phyloP scores from a whole-genome alignment of 371 early-diverging fungal genomes.

The Mucor velutinosus region DNA sequence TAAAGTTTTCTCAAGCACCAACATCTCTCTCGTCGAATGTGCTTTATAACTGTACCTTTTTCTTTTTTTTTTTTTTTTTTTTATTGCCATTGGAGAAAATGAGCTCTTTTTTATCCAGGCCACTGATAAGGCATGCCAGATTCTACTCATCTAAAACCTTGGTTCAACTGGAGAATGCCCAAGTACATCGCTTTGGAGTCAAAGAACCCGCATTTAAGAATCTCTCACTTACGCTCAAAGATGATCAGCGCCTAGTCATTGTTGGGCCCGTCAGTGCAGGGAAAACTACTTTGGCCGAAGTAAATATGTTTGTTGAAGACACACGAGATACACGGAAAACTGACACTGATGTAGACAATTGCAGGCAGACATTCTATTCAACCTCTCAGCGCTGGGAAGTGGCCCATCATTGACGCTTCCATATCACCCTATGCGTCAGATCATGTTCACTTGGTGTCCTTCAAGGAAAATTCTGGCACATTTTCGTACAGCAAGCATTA shows the following conservation, averaged over 20 bases:
- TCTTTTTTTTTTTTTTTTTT: conserved; percentile 7
- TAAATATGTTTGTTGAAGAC: background rate
- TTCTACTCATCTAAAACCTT: conserved; percentile 22
- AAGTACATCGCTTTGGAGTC: conserved; percentile 39
- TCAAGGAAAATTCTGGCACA: conserved; percentile 46
- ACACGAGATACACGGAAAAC: background rate
- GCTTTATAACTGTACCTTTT: background rate
- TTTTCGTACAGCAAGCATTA: conserved; percentile 55
- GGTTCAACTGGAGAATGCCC: conserved; percentile 40
- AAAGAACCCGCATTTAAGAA: conserved; percentile 43
- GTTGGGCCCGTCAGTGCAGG: conserved; percentile 53
- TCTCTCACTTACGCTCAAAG: conserved; percentile 31
- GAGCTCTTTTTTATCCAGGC: background rate
- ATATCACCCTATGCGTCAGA: conserved; percentile 41
- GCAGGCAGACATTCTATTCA: conserved; percentile 41
- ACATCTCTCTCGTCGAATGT: background rate
- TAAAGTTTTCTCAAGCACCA: background rate
- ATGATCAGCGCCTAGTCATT: conserved; percentile 43
- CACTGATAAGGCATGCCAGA: background rate
- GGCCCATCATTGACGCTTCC: conserved; percentile 38
- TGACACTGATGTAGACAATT: conserved; percentile 23
- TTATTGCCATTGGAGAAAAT: background rate
- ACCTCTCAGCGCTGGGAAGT: conserved; percentile 36
- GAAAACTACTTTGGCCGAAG: conserved; percentile 54
- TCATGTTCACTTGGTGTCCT: conserved; percentile 50